phyloP scores from a whole-genome alignment of 2,329 filamentous ascomycete species.

The Pseudogymnoascus sp. region DNA sequence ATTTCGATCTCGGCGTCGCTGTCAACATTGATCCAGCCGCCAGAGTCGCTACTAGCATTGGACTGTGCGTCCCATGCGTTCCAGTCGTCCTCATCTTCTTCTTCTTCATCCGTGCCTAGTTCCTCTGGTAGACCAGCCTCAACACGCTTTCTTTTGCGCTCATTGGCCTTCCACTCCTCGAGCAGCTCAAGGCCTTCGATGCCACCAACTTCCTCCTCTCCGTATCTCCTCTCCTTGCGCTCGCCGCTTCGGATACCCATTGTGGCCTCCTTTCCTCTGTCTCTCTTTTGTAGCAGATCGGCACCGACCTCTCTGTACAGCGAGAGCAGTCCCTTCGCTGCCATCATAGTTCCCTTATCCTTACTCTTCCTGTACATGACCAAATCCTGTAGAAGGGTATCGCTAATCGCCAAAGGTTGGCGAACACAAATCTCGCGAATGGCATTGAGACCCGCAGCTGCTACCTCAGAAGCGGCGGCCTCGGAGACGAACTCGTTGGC shows the following conservation, averaged over 20 bases:
- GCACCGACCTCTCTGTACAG: slow-evolving; percentile 88
- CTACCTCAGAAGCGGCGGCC: slow-evolving; percentile 82
- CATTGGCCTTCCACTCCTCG: slow-evolving; percentile 88
- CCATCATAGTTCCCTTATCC: slow-evolving; percentile 99
- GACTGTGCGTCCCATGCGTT: slow-evolving; percentile 54
- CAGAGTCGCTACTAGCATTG: slow-evolving; percentile 58
- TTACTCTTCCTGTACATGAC: slow-evolving; percentile 96
- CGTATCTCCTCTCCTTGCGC: slow-evolving; percentile 70
- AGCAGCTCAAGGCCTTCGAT: slow-evolving; percentile 91
- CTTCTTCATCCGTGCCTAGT: slow-evolving; percentile 50
- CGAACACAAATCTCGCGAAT: slow-evolving; percentile 90
- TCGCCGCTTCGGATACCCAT: slow-evolving; percentile 71
- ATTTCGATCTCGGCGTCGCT: slow-evolving; percentile 73
- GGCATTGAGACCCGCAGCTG: slow-evolving; percentile 83
- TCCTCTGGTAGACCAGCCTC: slow-evolving; percentile 61
- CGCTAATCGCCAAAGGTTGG: slow-evolving; percentile 92
- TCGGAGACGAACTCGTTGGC: slow-evolving; percentile 98
- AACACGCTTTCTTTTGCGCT: slow-evolving; percentile 63
- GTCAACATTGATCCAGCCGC: slow-evolving; percentile 87
- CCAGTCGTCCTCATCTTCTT: slow-evolving; percentile 50
- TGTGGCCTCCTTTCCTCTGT: slow-evolving; percentile 83
- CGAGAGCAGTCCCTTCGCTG: slow-evolving; percentile 81
- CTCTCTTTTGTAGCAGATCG: slow-evolving; percentile 79
- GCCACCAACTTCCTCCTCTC: slow-evolving; percentile 68
- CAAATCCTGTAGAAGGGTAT: slow-evolving; percentile 89